Conservation (phyloP, 2,329 filamentous ascomycete species). For the Rhinocladiella mackenziei region DNA sequence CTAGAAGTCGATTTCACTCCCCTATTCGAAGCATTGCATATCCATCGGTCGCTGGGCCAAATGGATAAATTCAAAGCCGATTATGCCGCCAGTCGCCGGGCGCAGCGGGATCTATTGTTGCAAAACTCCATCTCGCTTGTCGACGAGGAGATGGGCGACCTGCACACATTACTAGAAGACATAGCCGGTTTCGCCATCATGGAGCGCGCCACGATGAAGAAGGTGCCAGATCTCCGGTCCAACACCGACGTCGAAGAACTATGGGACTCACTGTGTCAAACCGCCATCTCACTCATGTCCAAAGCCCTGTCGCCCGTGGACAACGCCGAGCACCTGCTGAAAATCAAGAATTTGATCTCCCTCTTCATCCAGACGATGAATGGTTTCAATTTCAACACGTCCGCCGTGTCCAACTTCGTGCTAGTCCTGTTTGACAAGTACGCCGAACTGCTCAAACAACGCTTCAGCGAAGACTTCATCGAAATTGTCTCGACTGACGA, state of each 20-base stretch:
- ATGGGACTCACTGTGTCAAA: constrained; percentile 97
- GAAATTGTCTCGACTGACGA: constrained; percentile 90
- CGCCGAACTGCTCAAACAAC: constrained; percentile 79
- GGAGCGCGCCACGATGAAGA: constrained; percentile 87
- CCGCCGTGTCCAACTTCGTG: constrained; percentile 75
- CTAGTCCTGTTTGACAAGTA: constrained; percentile 93
- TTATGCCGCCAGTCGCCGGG: constrained; percentile 84
- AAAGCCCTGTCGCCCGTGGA: constrained; percentile 74
- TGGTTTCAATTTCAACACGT: constrained; percentile 86
- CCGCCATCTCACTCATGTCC: constrained; percentile 74
- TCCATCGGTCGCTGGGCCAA: constrained; percentile 89
- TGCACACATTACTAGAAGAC: constrained; percentile 88
- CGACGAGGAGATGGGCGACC: constrained; percentile 74
- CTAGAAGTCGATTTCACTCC: constrained; percentile 92
- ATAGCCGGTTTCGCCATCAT: constrained; percentile 97
- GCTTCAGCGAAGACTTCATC: constrained; percentile 94
- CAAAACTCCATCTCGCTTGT: constrained; percentile 65
- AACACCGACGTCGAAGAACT: constrained; percentile 91
- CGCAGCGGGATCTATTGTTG: constrained; percentile 86
- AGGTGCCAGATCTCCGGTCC: constrained; percentile 76
- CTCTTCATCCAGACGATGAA: constrained; percentile 99
- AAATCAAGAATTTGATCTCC: constrained; percentile 87
- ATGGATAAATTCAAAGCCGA: constrained; percentile 85
- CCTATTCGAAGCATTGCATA: constrained; percentile 90
- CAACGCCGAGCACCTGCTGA: constrained; percentile 85